Evolutionary conservation across 2,329 filamentous ascomycete genomes (phyloP), one percentile per base, ranked within the genome.

Genomic region (Hymenoscyphus albidus): DNA sequence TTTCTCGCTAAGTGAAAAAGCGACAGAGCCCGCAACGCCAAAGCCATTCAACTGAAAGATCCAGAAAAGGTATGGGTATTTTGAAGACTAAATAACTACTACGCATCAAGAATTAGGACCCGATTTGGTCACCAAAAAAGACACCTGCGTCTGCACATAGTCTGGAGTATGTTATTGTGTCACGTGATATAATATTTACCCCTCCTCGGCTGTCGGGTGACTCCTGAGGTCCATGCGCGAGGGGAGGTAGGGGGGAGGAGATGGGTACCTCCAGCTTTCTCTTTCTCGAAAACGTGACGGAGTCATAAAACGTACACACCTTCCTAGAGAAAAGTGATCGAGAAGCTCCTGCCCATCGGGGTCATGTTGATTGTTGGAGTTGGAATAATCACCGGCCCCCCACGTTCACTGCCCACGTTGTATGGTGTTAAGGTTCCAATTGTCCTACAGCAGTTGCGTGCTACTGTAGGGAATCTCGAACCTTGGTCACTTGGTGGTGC

Each of bases 401-500:
- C 44, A 16, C 44, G 10, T 48, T 12, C 44, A 18, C 7, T 18
- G 44, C n/a, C 40, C 40, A 44, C 14, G 40, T 44, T 48, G 35
- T 35, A 48, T 51, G 44, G 44, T 51, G 9, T 51, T 22, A 22
- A 22, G 44, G 22, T 51, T n/a, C n/a, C n/a, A n/a, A n/a, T n/a
- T n/a, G 22, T 51, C 44, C 44, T 51, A n/a, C 44, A n/a, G 16
- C 42, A 48, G 6, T 18, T 51, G 44, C 44, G 9, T 35, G 35
- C 35, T 10, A 35, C 27, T 27, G 27, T 27, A 27, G 27, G 27
- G 27, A 27, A 27, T 27, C 27, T 27, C 44, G 14, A 48, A 18
- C 14, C 44, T 22, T 51, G 44, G 44, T 51, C 44, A 51, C 44
- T 51, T 51, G 44, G 44, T 51, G 44, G 44, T 51, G 44, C 44